Evolutionary conservation across 345 rosid genomes (phyloP).

Genomic region (Anacardium occidentale): DNA sequence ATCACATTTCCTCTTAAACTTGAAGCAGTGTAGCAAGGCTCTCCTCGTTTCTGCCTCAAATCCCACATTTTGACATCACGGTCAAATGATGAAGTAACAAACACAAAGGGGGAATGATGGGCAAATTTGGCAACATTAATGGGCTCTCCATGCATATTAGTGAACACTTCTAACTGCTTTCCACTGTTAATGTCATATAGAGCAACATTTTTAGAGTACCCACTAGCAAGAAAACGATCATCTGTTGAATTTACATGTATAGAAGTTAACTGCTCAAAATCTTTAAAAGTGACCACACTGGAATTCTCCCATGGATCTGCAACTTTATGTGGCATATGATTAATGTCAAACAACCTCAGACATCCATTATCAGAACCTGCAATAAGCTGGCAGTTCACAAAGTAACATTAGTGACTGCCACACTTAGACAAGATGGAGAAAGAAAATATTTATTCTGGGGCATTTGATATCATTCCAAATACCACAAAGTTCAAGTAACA

Average conservation of each 20-base stretch:
- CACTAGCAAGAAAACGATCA: conserved; percentile 44
- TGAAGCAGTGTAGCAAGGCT: conserved; percentile 50
- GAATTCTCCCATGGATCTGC: conserved; percentile 21
- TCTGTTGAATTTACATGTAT: conserved; percentile 53
- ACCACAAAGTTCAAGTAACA: neutral
- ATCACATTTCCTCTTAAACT: conserved; percentile 53
- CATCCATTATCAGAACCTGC: conserved; percentile 48
- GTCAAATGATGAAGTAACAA: conserved; percentile 58
- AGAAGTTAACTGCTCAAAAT: conserved; percentile 46
- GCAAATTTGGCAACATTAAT: conserved; percentile 56
- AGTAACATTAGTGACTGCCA: conserved; percentile 8
- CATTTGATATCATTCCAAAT: conserved; percentile 3
- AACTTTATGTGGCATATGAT: conserved; percentile 25
- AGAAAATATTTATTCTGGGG: neutral
- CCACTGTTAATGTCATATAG: conserved; percentile 42
- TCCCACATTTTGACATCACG: conserved; percentile 56
- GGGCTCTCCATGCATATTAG: conserved; percentile 45
- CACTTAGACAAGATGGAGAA: conserved; percentile 6
- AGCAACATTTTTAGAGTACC: conserved; percentile 46
- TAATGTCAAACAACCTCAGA: conserved; percentile 46
- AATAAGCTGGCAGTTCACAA: conserved; percentile 36
- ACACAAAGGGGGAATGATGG: conserved; percentile 45
- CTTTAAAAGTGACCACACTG: conserved; percentile 27
- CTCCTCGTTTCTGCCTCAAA: conserved; percentile 37
- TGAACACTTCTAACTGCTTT: conserved; percentile 36